These are phyloP conservation scores for Tillandsia leiboldiana DNA, from an alignment of 176 grass and related monocot genomes.

Conservation along the genomic window DNA sequence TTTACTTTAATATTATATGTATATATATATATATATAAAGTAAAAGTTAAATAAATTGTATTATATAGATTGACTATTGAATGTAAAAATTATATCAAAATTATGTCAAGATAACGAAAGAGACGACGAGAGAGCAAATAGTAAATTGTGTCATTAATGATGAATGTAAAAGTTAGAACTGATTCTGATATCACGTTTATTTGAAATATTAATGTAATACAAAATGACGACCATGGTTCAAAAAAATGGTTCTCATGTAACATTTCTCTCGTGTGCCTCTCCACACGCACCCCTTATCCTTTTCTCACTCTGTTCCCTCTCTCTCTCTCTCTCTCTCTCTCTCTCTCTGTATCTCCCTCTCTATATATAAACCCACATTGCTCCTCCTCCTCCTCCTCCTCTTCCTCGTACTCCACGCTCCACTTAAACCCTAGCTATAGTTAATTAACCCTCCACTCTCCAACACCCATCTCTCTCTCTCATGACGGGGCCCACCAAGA, in stretches of 20 bases:
- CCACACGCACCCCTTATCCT: background rate
- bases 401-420: constrained; percentile 35
- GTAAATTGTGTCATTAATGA: too few relatives aligned
- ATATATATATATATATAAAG: too few relatives aligned
- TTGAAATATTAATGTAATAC: background rate
- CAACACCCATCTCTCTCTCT: background rate
- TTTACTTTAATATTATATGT: too few relatives aligned
- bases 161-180: too few relatives aligned
- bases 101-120: too few relatives aligned
- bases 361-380: constrained; percentile 13
- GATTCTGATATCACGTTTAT: too few relatives aligned
- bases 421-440: constrained; percentile 41
- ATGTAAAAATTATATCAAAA: too few relatives aligned
- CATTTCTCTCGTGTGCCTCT: constrained; percentile 9
- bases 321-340: background rate
- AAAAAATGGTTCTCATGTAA: too few relatives aligned
- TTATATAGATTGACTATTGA: too few relatives aligned
- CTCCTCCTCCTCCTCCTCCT: constrained; percentile 47
- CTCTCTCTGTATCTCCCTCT: background rate
- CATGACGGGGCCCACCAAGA: constrained; percentile 41
- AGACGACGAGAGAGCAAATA: too few relatives aligned
- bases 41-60: too few relatives aligned
- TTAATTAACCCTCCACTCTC: constrained; percentile 5
- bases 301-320: background rate
- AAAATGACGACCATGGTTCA: constrained; percentile 1